Percentiles rank a stretch among this genome's conserved stretches.
These are phyloP conservation scores for Akanthomyces muscarius DNA, from an alignment of 2,329 filamentous ascomycete genomes.

Conservation along the genomic window DNA sequence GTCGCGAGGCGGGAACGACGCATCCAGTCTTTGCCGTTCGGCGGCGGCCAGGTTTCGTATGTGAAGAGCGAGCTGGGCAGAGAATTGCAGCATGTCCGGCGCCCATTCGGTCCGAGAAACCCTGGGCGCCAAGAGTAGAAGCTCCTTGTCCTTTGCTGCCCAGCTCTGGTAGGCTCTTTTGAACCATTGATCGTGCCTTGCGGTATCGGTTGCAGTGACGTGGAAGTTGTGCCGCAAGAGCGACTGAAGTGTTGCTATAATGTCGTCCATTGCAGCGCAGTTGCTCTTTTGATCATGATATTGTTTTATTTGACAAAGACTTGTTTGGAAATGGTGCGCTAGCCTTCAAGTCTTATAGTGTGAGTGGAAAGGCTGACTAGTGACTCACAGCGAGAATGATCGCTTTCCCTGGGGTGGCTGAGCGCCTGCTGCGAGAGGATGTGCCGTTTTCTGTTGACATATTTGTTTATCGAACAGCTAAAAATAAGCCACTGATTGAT, in stretches of 20 bases:
- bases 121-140: constrained; percentile 1
- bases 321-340: not conserved
- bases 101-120: constrained; percentile 6
- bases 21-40: not conserved
- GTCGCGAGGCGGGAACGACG: not conserved
- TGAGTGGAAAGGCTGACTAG: not conserved
- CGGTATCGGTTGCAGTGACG: not conserved
- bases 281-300: not conserved
- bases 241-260: not conserved
- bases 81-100: not conserved
- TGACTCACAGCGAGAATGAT: constrained; percentile 5
- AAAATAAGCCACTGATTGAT: no score
- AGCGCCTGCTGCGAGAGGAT: not conserved
- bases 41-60: not conserved
- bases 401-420: not conserved
- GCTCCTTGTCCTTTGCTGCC: not conserved
- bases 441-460: no score
- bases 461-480: no score
- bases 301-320: not conserved
- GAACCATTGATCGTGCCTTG: constrained; percentile 12
- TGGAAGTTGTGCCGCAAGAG: constrained; percentile 7
- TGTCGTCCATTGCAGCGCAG: not conserved
- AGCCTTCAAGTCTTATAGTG: not conserved
- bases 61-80: not conserved
- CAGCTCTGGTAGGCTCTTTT: constrained; percentile 5